These are phyloP conservation scores for Xylaria acuta DNA, from an alignment of 495 filamentous ascomycete genomes.

Conservation along the genomic window DNA sequence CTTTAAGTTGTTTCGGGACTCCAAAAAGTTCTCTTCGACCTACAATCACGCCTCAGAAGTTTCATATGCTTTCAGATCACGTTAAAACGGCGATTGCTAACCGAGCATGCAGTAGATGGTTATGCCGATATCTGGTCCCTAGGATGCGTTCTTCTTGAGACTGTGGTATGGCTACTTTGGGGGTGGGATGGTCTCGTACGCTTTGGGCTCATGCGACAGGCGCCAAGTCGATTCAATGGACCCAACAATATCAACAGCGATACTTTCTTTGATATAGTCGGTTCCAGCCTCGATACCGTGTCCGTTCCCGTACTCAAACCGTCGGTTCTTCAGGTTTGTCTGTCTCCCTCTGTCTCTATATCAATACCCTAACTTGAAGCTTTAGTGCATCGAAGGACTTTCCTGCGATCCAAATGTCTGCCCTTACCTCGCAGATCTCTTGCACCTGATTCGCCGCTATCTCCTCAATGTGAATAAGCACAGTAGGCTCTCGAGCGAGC, in stretches of 20 bases:
- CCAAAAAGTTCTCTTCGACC: background rate
- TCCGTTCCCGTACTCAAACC: background rate
- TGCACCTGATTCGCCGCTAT: background rate
- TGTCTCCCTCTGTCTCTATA: background rate
- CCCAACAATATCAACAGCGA: background rate
- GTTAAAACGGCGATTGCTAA: background rate
- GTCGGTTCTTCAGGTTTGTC: background rate
- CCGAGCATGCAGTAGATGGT: background rate
- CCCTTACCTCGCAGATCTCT: background rate
- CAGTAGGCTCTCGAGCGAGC: background rate
- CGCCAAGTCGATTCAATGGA: background rate
- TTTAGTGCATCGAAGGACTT: background rate
- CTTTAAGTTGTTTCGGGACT: background rate
- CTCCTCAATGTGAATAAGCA: conserved; percentile 10
- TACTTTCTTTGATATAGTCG: background rate
- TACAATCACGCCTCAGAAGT: too few species aligned
- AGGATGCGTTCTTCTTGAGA: conserved; percentile 8
- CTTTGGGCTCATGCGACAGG: background rate
- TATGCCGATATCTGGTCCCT: conserved; percentile 6
- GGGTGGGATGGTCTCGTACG: background rate
- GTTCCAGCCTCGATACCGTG: background rate
- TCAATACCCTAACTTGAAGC: background rate
- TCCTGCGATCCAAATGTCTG: background rate
- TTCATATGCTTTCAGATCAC: background rate
- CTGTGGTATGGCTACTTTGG: background rate